Base-by-base conservation (phyloP, 2,329 filamentous ascomycete genomes). In the Pseudogymnoascus sp. region DNA sequence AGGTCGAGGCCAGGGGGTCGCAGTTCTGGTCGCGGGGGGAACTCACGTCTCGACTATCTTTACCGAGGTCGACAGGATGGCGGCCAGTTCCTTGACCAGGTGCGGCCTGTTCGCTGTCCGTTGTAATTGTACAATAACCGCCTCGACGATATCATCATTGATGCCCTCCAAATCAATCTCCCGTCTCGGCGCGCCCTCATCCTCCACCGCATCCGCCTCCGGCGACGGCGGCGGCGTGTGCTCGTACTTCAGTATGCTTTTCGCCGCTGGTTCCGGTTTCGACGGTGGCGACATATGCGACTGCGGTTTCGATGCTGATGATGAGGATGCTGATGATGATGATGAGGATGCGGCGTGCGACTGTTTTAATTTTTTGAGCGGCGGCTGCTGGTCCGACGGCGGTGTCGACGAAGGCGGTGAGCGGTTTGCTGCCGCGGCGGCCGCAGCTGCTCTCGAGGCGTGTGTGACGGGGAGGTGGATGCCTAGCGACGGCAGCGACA, bases 91-190 rank as follows among this genome's bases (percentile, higher is more conserved):
- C 77, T 96, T 97, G 67, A 97, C 91, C 31, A 97, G 81, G 76
- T 97, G 93, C 63, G 95, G 95, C 63, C 93, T 84, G 77, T 99
- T 99, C 66, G 87, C 89, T 1, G 93, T 96, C 74, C 89, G 89
- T 75, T 96, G 88, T 63, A 99, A 80, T 77, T 96, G 92, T 69
- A 90, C 78, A 71, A 97, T 91, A 60, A 96, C 91, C 14, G 86
- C 91, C 73, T 96, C 88, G 61, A 99, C 93, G 70, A 99, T 96
- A 72, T 96, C 92, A 75, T 99, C 95, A 73, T 93, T 91, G 76
- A 97, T 93, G 40, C 86, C 85, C 68, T 92, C 87, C 61, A 91
- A 83, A 74, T 96, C 89, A 72, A 95, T 84, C 73, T 87, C 88
- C 66, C 73, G 76, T 62, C 68, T 72, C 64, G 66, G 74, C 65